Evolutionary conservation across 2,329 filamentous ascomycete genomes (phyloP), one percentile per base, ranked within the genome.

Genomic region (Coleophoma crateriformis): DNA sequence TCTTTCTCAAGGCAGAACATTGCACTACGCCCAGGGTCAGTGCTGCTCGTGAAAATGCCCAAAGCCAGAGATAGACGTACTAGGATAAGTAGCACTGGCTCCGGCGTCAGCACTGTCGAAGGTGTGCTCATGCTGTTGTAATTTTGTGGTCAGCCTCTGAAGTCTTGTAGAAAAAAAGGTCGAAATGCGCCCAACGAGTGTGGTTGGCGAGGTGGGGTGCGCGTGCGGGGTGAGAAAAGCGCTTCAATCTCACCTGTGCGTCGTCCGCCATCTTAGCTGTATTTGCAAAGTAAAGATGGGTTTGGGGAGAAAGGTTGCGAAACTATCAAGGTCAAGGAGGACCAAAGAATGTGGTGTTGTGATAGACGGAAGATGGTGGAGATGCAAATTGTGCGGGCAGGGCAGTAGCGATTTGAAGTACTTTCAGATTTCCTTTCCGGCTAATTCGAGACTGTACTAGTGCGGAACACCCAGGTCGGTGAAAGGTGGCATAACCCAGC

Each of bases 1-100:
- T 95, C 91, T 99, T 97, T 73, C 94, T 88, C 82, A 99, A 84
- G 68, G 95, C 92, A 79, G 95, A 99, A 79, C 94, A 99, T 84
- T 99, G 94, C 90, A 95, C 95, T 27, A 10, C 8, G 27, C 5
- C 8, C 27, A 27, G 27, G 19, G 27, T 27, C 27, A 27, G 27
- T 27, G 27, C 6, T 27, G 27, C 27, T 27, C 27, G 27, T 27
- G 5, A 10, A 27, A 3, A 27, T 27, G 27, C 27, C 27, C 27
- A 27, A 27, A 10, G 27, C 27, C 6, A 27, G 4, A 27, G 22
- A 27, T 27, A 27, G 8, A 27, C 27, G 8, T 27, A 27, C 27
- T 27, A 66, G 94, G 94, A 80, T 72, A 96, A 70, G 94, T 99
- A 69, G 79, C 70, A 64, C 94, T 97, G 67, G 94, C 92, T 76